Percentiles rank a stretch among this genome's conserved stretches.
Evolutionary conservation across 352 stramenopile genomes (phyloP).

Genomic region (Globisporangium takayamanum): DNA sequence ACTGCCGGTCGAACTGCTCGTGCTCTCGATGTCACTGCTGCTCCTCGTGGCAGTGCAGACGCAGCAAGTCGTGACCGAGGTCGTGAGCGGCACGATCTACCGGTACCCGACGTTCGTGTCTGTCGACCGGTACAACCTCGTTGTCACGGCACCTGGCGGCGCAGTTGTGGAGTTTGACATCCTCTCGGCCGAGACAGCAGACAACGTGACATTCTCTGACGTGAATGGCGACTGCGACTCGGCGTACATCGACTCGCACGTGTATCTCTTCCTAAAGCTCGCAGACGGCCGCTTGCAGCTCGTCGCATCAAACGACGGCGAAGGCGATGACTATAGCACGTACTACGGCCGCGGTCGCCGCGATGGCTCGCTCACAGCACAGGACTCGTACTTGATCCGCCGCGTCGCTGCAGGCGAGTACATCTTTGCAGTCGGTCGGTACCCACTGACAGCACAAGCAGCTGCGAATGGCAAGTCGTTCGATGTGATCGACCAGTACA

Average conservation of each 20-base stretch:
- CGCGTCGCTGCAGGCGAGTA: constrained; percentile 37
- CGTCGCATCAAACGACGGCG: constrained; percentile 59
- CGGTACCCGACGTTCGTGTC: constrained; percentile 37
- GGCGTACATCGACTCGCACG: constrained; percentile 61
- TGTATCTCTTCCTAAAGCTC: constrained; percentile 36
- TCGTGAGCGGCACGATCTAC: constrained; percentile 51
- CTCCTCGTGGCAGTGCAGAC: constrained; percentile 2
- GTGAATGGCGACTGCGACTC: constrained; percentile 71
- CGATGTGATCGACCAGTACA: constrained; percentile 32
- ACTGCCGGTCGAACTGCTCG: background rate
- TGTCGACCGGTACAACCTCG: constrained; percentile 55
- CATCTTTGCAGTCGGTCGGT: constrained; percentile 50
- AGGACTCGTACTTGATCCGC: constrained; percentile 64
- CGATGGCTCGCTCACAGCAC: constrained; percentile 41
- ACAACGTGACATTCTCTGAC: constrained; percentile 42
- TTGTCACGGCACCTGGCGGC: constrained; percentile 19
- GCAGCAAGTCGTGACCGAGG: constrained; percentile 29
- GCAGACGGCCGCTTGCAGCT: constrained; percentile 23
- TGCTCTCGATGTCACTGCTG: background rate
- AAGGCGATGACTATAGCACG: constrained; percentile 42
- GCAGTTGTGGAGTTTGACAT: constrained; percentile 61
- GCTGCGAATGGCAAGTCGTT: constrained; percentile 29
- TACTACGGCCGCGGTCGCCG: constrained; percentile 33
- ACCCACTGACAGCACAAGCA: constrained; percentile 35
- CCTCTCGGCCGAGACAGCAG: constrained; percentile 51